Base-by-base conservation (phyloP, 1,284 basidiomycete genomes). In the Tylopilus sp. region DNA sequence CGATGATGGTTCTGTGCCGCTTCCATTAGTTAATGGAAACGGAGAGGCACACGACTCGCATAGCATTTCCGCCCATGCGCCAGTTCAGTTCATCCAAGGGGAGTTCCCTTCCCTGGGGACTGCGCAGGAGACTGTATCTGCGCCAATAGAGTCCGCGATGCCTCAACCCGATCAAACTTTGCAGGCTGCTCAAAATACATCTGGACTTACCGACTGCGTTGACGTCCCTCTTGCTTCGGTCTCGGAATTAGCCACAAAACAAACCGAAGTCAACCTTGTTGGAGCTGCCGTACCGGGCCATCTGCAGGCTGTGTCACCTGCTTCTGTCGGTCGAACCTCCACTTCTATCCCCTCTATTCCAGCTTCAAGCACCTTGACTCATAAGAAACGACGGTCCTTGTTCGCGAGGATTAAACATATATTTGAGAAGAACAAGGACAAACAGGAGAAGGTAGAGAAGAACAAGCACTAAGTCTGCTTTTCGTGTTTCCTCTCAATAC, bases 381-480 rank as follows among this genome's bases (percentile, higher is more conserved):
- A 62, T 9, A 72, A 67, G 65, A 82, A 79, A 64, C 72, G 75
- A 40, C 64, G 65, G 4, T 80, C 80, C 11, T 63, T 82, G 22
- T 72, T 82, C 44, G 73, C 72, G 19, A 80, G 58, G 51, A 61
- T 76, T 41, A 83, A 77, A 61, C 61, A 70, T 26, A 61, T 79
- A 7, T 80, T 84, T 39, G 62, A 68, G 28, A 72, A 56, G 56
- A 65, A 73, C 39, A 59, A 57, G n/a, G 53, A 59, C 20, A 65
- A 68, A 40, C 48, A 50, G 28, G 54, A 58, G 43, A 58, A 37
- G 41, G 57, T 61, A 39, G 53, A 63, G 45, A 59, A 56, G 56
- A 43, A 35, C n/a, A 57, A 50, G n/a, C 48, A 9, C n/a, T 69
- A 49, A 51, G 47, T 47, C 14, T 33, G 22, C n/a, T 40, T 53